Evolutionary conservation across 129 eudicot genomes (phyloP), one percentile per base, ranked within the genome.

Genomic region (Glebionis coronaria): DNA sequence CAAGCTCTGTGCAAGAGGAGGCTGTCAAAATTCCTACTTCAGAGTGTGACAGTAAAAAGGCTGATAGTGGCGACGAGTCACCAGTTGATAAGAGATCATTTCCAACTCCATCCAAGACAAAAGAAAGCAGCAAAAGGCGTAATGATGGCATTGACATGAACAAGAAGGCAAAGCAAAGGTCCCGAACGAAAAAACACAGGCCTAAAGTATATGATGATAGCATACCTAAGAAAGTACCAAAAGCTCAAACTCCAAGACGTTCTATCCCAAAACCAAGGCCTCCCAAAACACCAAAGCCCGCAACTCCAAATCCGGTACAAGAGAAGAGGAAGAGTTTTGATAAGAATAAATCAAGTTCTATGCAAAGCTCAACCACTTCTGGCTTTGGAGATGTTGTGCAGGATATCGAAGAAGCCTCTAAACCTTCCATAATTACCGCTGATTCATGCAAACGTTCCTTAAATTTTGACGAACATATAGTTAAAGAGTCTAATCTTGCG

Each of bases 101-200:
- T 75, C 61, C 66, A 49, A 28, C 68, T 40, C 57, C 77, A 56
- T 20, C 42, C 13, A 21, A 65, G 67, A 35, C 52, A 65, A 58
- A 80, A 49, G 59, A 59, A 12, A 56, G 15, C 20, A 68, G 55
- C 44, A 84, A 81, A 54, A 81, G 84, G 76, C 69, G 63, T 65
- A 78, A 65, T 16, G 15, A 59, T 25, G 72, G 67, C 55, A 63
- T 56, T 6, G 80, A 73, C 46, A 8, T 67, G 73, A 78, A 83
- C 56, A 78, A 78, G 64, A 68, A 74, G 78, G 78, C 78, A 5
- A 72, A 67, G 20, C 80, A 80, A 74, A 74, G 65, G 54, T 52
- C 29, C 15, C 71, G 72, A 52, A 50, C 65, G 77, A 81, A 87
- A 61, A 82, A 73, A 52, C 84, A 87, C 58, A 66, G 88, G 54